These are phyloP conservation scores for Taxillus chinensis DNA, from an alignment of 164 flowering plant species.

Conservation along the genomic window DNA sequence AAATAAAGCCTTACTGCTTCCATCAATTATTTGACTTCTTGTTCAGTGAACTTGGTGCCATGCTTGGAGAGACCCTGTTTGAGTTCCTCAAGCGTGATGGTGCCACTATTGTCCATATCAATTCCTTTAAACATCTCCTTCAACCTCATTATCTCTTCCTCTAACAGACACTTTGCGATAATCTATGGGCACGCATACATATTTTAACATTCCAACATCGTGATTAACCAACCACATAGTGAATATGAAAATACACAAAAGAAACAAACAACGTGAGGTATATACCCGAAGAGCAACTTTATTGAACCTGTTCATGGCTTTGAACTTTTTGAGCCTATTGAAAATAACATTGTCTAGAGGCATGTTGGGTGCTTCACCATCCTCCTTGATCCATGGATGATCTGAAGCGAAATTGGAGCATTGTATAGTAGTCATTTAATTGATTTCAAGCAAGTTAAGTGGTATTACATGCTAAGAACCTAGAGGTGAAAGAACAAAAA, in stretches of 20 bases:
- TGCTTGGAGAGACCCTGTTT: constrained; percentile 81
- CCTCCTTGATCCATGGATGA: constrained; percentile 99
- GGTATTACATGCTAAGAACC: too few species aligned
- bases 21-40: constrained; percentile 83
- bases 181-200: constrained; percentile 35
- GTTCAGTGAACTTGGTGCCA: constrained; percentile 78
- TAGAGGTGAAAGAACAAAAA: too few species aligned
- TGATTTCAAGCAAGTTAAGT: too few species aligned
- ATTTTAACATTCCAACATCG: too few species aligned
- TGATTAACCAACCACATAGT: too few species aligned
- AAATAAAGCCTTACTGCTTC: constrained; percentile 97
- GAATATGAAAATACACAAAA: too few species aligned
- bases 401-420: too few species aligned
- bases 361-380: constrained; percentile 92
- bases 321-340: constrained; percentile 81
- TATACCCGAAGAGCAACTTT: constrained; percentile 89
- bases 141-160: constrained; percentile 92
- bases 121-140: constrained; percentile 88
- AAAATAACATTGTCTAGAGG: constrained; percentile 92
- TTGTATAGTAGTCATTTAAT: too few species aligned
- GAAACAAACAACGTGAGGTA: too few species aligned
- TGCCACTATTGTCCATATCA: constrained; percentile 85
- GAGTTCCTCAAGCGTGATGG: constrained; percentile 86
- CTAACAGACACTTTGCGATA: constrained; percentile 88
- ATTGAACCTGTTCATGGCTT: constrained; percentile 92